Conservation (phyloP, 306 rosid species). For the Chamaecrista fasciculata region DNA sequence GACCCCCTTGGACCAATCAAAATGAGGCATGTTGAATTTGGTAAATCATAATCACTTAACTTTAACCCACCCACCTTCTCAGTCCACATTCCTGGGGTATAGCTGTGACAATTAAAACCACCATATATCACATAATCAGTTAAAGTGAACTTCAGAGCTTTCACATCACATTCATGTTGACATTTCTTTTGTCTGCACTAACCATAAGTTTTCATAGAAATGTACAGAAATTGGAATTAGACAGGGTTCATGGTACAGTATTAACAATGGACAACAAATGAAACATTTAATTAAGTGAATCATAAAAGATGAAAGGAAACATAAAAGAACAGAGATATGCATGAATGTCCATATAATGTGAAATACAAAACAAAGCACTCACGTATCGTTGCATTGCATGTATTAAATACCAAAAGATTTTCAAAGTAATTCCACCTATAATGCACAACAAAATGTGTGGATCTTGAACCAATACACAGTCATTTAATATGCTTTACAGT, state of each 20-base stretch:
- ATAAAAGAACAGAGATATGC: background rate
- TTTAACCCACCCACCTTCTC: slow-evolving; percentile 49
- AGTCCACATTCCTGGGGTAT: slow-evolving; percentile 75
- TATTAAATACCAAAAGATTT: background rate
- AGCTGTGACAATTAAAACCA: slow-evolving; percentile 48
- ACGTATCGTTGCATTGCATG: background rate
- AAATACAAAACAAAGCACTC: background rate
- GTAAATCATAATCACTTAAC: slow-evolving; percentile 62
- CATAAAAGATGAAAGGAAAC: background rate
- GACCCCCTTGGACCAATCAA: slow-evolving; percentile 85
- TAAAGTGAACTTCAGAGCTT: slow-evolving; percentile 1
- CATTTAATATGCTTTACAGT: background rate
- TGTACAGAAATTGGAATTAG: slow-evolving; percentile 12
- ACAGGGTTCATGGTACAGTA: background rate
- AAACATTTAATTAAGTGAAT: background rate
- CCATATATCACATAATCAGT: slow-evolving; percentile 27
- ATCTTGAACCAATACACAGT: background rate
- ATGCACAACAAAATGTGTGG: background rate
- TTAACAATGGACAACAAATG: background rate
- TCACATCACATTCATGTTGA: slow-evolving; percentile 21
- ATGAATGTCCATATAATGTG: background rate
- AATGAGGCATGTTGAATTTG: slow-evolving; percentile 63
- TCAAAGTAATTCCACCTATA: background rate
- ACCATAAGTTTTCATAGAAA: slow-evolving; percentile 1
- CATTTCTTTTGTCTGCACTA: background rate